Conservation (phyloP, 495 filamentous ascomycete species). For the Coniosporium apollinis region DNA sequence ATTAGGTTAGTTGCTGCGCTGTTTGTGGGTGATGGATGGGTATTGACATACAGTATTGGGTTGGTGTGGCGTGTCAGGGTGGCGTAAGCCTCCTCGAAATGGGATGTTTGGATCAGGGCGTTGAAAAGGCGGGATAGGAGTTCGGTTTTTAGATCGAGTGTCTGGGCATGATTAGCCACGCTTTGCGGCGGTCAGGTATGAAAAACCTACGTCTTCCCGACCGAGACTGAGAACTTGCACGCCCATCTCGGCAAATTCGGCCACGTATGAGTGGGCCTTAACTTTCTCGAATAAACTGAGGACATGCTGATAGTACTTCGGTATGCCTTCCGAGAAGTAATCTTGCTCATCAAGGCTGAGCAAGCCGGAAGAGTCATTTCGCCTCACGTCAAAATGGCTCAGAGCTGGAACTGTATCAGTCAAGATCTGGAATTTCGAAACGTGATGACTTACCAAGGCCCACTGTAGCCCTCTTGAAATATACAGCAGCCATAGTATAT, state of each 20-base stretch:
- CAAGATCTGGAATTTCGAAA: slow-evolving; percentile 8
- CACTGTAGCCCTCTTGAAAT: slow-evolving; percentile 71
- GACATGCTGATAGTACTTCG: slow-evolving; percentile 77
- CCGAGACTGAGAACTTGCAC: slow-evolving; percentile 30
- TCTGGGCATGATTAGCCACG: no score
- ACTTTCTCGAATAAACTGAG: slow-evolving; percentile 62
- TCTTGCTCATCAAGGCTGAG: slow-evolving; percentile 55
- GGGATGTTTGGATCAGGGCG: slow-evolving; percentile 54
- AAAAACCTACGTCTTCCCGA: slow-evolving; percentile 4
- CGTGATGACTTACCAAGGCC: slow-evolving; percentile 55
- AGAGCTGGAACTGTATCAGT: slow-evolving; percentile 25
- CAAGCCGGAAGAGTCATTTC: slow-evolving; percentile 36
- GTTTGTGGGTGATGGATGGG: background rate
- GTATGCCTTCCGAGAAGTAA: slow-evolving; percentile 56
- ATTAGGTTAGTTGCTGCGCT: background rate
- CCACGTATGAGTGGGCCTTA: slow-evolving; percentile 57
- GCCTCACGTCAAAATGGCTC: slow-evolving; percentile 19
- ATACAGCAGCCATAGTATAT: slow-evolving; percentile 49
- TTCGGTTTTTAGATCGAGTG: no score
- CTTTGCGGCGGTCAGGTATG: no score
- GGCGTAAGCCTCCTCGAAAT: slow-evolving; percentile 68
- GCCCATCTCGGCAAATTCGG: slow-evolving; percentile 68
- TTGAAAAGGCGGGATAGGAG: slow-evolving; percentile 71
- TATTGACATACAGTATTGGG: slow-evolving; percentile 31
- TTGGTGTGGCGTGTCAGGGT: slow-evolving; percentile 58